Evolutionary conservation across 106 monocot species (phyloP), one percentile per base, ranked within the genome.

Genomic region (Allium fistulosum): DNA sequence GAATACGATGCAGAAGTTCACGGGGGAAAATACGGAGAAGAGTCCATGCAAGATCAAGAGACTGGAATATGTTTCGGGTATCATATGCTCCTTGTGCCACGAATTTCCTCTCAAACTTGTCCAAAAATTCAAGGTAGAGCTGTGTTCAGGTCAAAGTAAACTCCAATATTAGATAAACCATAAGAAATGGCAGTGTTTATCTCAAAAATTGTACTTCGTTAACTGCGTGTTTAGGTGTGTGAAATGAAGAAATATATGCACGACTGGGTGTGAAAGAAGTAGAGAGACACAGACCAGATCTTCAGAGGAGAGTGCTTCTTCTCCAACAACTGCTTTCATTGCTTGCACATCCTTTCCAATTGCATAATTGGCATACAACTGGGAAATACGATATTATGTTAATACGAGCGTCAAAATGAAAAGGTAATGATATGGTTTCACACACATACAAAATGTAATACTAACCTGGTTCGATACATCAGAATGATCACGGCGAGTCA

Each of bases 341-440:
- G 96, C 91, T 67, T 97, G 96, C 62, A 97, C 96, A 69, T 97
- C 96, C 76, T 97, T 97, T 50, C 96, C 96, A 84, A 97, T 97
- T 12, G 96, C 96, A 80, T 92, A 97, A 71, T 97, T 97, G 28
- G 96, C 96, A 84, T 97, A 97, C 11, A 97, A 77, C 96, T 97
- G 80, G 5, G 66, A 49, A 9, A 71, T 26, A 8, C 63, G 72
- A 61, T 9, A 49, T 58, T 18, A 26, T 49, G 13, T 62, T 52
- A 26, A 63, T 17, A 49, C 15, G 7, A 57, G 37, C 37, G 46
- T 56, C 45, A 45, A 28, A 9, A 7, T 9, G 28, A 56, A 69
- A 10, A 57, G 15, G 46, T 51, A 37, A 56, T 26, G 45, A 69
- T 55, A 15, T 15, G 53, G 53, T 11, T 55, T 2, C 53, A 60